These are phyloP conservation scores for Trichophyton simii DNA, from an alignment of 2,329 filamentous ascomycete species.

Conservation along the genomic window DNA sequence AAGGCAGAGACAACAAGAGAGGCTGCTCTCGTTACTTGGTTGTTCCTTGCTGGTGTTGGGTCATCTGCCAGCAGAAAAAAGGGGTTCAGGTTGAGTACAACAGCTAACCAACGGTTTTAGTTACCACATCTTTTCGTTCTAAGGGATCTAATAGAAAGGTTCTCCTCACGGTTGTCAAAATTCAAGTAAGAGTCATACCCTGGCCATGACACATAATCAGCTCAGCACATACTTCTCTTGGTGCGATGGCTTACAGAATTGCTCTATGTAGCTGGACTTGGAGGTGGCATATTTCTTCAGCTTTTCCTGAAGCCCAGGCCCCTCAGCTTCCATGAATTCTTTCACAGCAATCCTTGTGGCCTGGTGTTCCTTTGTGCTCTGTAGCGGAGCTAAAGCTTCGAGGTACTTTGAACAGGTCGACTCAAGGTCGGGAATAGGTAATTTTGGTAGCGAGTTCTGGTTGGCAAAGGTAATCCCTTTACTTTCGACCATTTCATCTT, in stretches of 20 bases:
- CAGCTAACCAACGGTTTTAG: constrained; percentile 37
- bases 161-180: constrained; percentile 63
- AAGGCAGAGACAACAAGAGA: constrained; percentile 83
- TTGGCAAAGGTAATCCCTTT: constrained; percentile 71
- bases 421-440: constrained; percentile 84
- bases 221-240: background rate
- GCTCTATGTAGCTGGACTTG: constrained; percentile 93
- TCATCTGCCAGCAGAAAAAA: constrained; percentile 98
- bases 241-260: constrained; percentile 66
- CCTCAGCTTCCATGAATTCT: constrained; percentile 71
- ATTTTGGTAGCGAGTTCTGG: constrained; percentile 77
- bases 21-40: constrained; percentile 88
- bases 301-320: constrained; percentile 73
- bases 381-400: constrained; percentile 64
- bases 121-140: background rate
- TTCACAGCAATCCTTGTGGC: constrained; percentile 69
- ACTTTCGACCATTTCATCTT: background rate
- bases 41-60: constrained; percentile 87
- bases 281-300: constrained; percentile 80
- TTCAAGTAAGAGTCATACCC: constrained; percentile 99
- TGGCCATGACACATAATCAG: constrained; percentile 25
- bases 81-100: constrained; percentile 92
- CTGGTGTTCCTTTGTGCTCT: constrained; percentile 65
- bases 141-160: background rate
- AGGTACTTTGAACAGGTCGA: constrained; percentile 68